A percentile compares a stretch with the other conserved stretches of the same genome.
Evolutionary conservation across 179 eudicot genomes (phyloP).

Genomic region (Beta lomatogona): DNA sequence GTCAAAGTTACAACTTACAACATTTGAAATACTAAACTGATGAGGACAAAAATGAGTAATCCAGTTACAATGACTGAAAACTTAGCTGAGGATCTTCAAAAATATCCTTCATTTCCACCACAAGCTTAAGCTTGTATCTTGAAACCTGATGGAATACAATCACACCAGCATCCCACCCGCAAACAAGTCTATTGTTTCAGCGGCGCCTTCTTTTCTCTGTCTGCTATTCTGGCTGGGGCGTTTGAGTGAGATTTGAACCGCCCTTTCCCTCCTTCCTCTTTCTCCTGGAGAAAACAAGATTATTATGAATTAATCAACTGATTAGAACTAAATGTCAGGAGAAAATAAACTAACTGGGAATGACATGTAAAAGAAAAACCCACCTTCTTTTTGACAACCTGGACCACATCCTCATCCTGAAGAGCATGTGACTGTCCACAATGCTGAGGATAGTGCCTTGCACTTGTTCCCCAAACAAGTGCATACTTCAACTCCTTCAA

Average conservation of each 20-base stretch:
- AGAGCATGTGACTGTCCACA: constrained; percentile 88
- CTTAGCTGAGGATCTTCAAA: neutral
- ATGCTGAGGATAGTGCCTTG: constrained; percentile 96
- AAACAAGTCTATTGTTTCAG: constrained; percentile 42
- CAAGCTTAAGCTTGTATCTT: neutral
- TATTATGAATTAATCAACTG: neutral
- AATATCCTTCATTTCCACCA: constrained; percentile 4
- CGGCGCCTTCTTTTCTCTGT: constrained; percentile 96
- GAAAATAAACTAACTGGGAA: neutral
- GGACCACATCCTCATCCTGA: constrained; percentile 99
- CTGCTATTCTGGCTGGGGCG: constrained; percentile 81
- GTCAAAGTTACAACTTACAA: constrained; percentile 30
- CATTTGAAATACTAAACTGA: constrained; percentile 9
- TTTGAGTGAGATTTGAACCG: constrained; percentile 91
- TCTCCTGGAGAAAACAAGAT: constrained; percentile 57
- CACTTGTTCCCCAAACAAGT: constrained; percentile 94
- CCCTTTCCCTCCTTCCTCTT: constrained; percentile 85
- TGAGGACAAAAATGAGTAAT: constrained; percentile 19
- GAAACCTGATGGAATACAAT: neutral
- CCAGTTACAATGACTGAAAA: constrained; percentile 21
- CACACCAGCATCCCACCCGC: neutral
- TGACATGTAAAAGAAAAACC: neutral
- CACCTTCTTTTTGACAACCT: constrained; percentile 96
- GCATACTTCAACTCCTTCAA: constrained; percentile 93
- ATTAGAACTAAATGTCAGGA: neutral